Evolutionary conservation across 192 early-diverging fungal genomes (phyloP), one percentile per base, ranked within the genome.

Genomic region (Irineochytrium annulatum): DNA sequence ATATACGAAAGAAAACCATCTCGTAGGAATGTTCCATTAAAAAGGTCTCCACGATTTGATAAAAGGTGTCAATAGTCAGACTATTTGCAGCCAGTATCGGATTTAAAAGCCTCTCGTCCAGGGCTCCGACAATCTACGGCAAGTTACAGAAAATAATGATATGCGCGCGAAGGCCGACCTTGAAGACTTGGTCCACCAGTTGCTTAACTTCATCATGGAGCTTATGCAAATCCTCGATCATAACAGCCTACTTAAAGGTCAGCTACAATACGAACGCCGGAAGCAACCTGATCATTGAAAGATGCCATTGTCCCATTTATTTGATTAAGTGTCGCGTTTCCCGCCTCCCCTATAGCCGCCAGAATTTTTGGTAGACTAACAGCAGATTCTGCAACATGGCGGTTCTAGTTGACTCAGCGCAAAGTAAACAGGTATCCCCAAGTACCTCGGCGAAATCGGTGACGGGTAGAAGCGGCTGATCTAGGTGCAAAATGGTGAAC

Each of bases 21-120:
- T 74, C 72, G 33, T 74, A 74, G 2, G 62, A 62, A n/a, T 71
- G 66, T 26, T 69, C 62, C 65, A 74, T 54, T 11, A 70, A 56
- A 54, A 39, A 65, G 17, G 62, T 57, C 62, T 72, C 70, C 31
- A 56, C 59, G 43, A 70, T 24, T 34, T 55, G 51, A 52, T 52
- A 58, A 17, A 63, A 39, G 26, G 19, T 33, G 57, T 49, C 46
- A 22, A 8, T 14, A 6, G 46, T 49, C 13, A 49, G 22, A 49
- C 6, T 24, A 22, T 49, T 14, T 24, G 46, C 26, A 6, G 11
- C 11, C 8, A 49, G 46, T 17, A 49, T 22, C 22, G 46, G 8
- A 6, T 8, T 6, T 22, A 49, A 24, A 8, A 24, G 11, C 46
- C 13, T 24, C 26, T 14, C 13, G 26, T 8, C 13, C 6, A 49